Conservation (phyloP, 352 stramenopile species). For the Globisporangium recalcitrans region DNA sequence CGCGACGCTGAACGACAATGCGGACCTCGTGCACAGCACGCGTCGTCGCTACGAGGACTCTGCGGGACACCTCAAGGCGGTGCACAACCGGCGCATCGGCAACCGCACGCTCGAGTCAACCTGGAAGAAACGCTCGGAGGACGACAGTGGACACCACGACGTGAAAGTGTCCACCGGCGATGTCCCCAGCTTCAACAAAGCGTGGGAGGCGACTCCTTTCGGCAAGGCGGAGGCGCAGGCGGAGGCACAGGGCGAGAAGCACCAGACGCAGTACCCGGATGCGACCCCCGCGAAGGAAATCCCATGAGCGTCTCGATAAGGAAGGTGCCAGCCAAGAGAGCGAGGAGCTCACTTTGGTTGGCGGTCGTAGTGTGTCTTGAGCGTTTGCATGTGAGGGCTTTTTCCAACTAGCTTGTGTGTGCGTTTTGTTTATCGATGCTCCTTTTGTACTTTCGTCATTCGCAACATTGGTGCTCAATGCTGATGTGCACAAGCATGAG, state of each 20-base stretch:
- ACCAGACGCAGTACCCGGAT: conserved; percentile 43
- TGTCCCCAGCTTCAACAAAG: conserved; percentile 40
- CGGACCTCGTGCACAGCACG: conserved; percentile 41
- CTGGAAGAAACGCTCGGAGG: conserved; percentile 39
- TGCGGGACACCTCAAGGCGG: conserved; percentile 48
- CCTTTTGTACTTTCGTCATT: too few relatives aligned
- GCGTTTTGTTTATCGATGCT: too few relatives aligned
- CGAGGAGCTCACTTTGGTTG: not conserved
- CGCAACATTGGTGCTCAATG: too few relatives aligned
- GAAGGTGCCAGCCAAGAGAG: not conserved
- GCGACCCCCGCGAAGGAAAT: conserved; percentile 40
- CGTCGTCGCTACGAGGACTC: conserved; percentile 68
- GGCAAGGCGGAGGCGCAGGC: conserved; percentile 42
- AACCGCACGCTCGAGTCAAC: conserved; percentile 36
- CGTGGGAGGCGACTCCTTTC: conserved; percentile 56
- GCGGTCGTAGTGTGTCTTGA: too few relatives aligned
- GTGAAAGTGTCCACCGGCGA: conserved; percentile 30
- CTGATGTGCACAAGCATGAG: too few relatives aligned
- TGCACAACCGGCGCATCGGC: conserved; percentile 50
- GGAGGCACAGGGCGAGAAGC: conserved; percentile 29
- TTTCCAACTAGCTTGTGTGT: too few relatives aligned
- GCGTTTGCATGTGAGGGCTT: too few relatives aligned
- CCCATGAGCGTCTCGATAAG: conserved; percentile 23
- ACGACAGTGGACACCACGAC: conserved; percentile 37
- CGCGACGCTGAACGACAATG: conserved; percentile 44